Percentiles rank a stretch among this genome's conserved stretches.
Conservation (phyloP, 768 basidiomycete species). For the Dictyophora rubrovolvata region DNA sequence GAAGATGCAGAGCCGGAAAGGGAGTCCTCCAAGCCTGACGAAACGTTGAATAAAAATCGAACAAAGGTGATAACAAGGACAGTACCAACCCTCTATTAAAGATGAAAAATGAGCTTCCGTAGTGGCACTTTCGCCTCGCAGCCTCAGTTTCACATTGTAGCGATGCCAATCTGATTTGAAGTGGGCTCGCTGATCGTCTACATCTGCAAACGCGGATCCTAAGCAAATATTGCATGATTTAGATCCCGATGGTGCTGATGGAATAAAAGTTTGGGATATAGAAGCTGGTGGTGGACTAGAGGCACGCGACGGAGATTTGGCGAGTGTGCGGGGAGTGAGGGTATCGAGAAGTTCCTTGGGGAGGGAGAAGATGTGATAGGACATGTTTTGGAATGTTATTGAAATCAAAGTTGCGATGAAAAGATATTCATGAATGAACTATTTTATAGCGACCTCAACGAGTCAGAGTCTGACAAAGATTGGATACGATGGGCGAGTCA, state of each 20-base stretch:
- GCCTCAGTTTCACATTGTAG: conserved; percentile 84
- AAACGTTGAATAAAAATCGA: background rate
- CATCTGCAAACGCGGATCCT: conserved; percentile 54
- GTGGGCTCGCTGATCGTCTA: conserved; percentile 77
- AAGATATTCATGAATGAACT: background rate
- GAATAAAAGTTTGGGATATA: conserved; percentile 21
- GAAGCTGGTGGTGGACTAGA: conserved; percentile 14
- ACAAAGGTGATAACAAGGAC: background rate
- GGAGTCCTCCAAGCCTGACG: conserved; percentile 68
- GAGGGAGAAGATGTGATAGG: conserved; percentile 55
- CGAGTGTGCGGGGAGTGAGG: conserved; percentile 56
- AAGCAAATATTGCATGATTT: conserved; percentile 66
- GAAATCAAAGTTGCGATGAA: background rate
- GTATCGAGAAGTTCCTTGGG: conserved; percentile 59
- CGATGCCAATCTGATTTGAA: conserved; percentile 97
- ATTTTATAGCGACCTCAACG: background rate
- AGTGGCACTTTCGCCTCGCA: conserved; percentile 53
- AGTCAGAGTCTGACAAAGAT: background rate
- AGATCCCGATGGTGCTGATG: conserved; percentile 30
- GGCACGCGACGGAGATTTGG: conserved; percentile 24
- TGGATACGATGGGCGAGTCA: too few relatives aligned
- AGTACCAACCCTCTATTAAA: conserved; percentile 68
- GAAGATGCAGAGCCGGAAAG: conserved; percentile 87
- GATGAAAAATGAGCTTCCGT: conserved; percentile 63
- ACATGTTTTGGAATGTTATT: background rate